Base-by-base conservation (phyloP, 495 filamentous ascomycete genomes). In the Corynascus novoguineensis region DNA sequence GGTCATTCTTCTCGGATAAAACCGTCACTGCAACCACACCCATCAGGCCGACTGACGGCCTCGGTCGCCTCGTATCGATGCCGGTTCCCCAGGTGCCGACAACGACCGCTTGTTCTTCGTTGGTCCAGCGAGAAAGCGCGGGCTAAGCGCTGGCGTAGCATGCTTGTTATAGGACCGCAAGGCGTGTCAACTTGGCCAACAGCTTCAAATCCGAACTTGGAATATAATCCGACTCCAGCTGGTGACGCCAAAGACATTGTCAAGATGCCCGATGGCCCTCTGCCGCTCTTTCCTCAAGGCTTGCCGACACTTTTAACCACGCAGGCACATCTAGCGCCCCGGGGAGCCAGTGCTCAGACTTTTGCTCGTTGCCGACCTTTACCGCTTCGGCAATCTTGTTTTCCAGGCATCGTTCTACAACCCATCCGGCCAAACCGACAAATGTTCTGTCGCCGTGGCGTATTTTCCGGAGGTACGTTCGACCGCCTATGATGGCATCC, bases 401-500 rank as follows among this genome's bases (percentile, higher is more conserved):
- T 34, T 44, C 24, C 38, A 27, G 27, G 28, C 14, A 45, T 22
- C 24, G 34, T 54, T 54, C 51, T 40, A 54, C 40, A 45, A 54
- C 51, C 51, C 51, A 54, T 45, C 35, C 51, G 40, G 51, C 51
- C 51, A 54, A 54, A 27, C 51, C 51, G 22, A 53, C 35, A 19
- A 49, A 6, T 6, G 8, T 17, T 19, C 47, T 31, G 28, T 50
- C 47, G 12, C 47, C n/a, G n/a, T 45, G 40, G 38, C 51, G 51
- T 31, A 45, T 22, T 53, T 53, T 53, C n/a, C 40, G 37, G 17
- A 54, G 51, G 15, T 22, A 34, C 51, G 51, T 54, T 45, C 38
- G 37, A 34, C 38, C 51, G n/a, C 51, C 38, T 54, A 9, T 10
- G 28, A 54, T 45, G 40, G 51, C 38, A 32, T 54, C 51, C 40